Percentiles rank a stretch among this genome's conserved stretches.
Conservation (phyloP, 2,329 filamentous ascomycete genomes). For the Pseudocercospora fijiensis region DNA sequence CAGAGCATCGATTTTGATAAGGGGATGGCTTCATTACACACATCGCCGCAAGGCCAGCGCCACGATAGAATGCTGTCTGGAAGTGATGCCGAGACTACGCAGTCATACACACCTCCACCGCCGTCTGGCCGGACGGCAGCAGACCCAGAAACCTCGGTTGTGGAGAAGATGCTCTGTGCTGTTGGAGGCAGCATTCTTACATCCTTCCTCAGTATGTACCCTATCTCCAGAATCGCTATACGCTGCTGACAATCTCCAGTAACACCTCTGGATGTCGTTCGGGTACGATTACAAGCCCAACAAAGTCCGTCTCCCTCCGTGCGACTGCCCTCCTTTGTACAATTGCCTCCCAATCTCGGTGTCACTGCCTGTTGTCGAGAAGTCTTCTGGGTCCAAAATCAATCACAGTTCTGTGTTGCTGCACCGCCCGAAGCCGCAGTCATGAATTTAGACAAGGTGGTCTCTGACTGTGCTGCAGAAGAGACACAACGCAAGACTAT, state of each 20-base stretch:
- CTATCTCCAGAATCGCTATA: not conserved
- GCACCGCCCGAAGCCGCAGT: constrained; percentile 44
- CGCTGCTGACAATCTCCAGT: constrained; percentile 53
- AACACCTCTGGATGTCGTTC: constrained; percentile 93
- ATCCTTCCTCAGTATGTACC: constrained; percentile 72
- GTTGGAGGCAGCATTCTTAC: constrained; percentile 88
- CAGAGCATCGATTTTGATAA: constrained; percentile 16
- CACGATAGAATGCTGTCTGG: constrained; percentile 41
- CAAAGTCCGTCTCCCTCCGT: constrained; percentile 55
- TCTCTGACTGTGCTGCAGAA: constrained; percentile 78
- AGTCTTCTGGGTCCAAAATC: constrained; percentile 93
- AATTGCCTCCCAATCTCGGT: constrained; percentile 79
- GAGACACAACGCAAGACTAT: constrained; percentile 80
- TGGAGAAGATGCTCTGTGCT: constrained; percentile 93
- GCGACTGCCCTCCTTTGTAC: constrained; percentile 57
- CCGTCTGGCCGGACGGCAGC: constrained; percentile 22
- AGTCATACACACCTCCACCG: constrained; percentile 9
- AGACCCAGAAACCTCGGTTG: constrained; percentile 68
- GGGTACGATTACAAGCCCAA: constrained; percentile 91
- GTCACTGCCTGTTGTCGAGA: constrained; percentile 94
- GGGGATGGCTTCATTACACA: constrained; percentile 29
- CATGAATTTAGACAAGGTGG: constrained; percentile 39
- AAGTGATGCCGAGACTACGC: constrained; percentile 11
- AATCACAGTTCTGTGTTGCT: constrained; percentile 75
- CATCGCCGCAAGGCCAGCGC: constrained; percentile 37